These are phyloP conservation scores for Cylindrodendrum hubeiense DNA, from an alignment of 2,329 filamentous ascomycete species.

Conservation along the genomic window DNA sequence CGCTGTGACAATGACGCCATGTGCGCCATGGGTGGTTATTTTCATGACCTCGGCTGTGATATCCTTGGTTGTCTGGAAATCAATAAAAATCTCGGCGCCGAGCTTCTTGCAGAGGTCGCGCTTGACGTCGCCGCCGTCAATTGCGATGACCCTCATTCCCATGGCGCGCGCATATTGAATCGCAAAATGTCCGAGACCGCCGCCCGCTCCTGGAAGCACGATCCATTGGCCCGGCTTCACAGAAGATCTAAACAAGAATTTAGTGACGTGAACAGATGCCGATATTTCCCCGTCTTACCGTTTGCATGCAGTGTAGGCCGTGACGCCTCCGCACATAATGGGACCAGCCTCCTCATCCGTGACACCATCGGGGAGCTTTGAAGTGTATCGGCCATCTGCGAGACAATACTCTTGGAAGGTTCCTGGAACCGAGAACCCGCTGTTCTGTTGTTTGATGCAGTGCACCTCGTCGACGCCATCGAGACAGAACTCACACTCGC, in stretches of 20 bases:
- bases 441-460: slow-evolving; percentile 78
- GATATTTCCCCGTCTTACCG: slow-evolving; percentile 56
- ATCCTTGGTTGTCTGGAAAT: slow-evolving; percentile 81
- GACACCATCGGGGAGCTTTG: slow-evolving; percentile 79
- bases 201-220: slow-evolving; percentile 87
- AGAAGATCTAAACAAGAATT: slow-evolving; percentile 59
- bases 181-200: slow-evolving; percentile 80
- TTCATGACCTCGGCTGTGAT: slow-evolving; percentile 81
- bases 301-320: slow-evolving; percentile 87
- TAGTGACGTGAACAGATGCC: neutral
- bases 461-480: slow-evolving; percentile 80
- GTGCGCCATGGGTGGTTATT: slow-evolving; percentile 81
- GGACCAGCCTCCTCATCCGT: slow-evolving; percentile 81
- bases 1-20: slow-evolving; percentile 87
- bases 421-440: slow-evolving; percentile 89
- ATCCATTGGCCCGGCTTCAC: slow-evolving; percentile 79
- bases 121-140: slow-evolving; percentile 86
- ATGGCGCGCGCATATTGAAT: slow-evolving; percentile 90
- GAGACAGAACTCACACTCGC: slow-evolving; percentile 84
- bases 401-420: slow-evolving; percentile 91
- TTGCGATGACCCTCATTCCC: slow-evolving; percentile 82
- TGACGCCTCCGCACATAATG: slow-evolving; percentile 84
- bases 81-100: slow-evolving; percentile 79
- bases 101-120: slow-evolving; percentile 74
- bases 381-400: slow-evolving; percentile 84